A percentile compares a stretch with the other conserved stretches of the same genome.
Evolutionary conservation across 257 asterid genomes (phyloP).

Genomic region (Eucommia ulmoides): DNA sequence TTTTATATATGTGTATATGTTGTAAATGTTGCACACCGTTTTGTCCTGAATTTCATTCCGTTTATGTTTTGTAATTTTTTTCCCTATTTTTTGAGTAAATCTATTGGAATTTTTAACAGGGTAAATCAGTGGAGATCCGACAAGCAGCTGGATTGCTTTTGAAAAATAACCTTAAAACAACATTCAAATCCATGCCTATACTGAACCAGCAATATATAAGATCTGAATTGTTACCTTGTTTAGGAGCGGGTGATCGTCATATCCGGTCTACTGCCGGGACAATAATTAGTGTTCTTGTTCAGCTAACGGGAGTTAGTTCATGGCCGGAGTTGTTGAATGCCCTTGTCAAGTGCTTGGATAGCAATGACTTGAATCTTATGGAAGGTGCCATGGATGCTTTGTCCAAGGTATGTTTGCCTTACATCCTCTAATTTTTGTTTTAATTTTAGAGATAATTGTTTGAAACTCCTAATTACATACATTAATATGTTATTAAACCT

Average conservation of each 20-base stretch:
- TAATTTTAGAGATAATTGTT: too few relatives aligned
- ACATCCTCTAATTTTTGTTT: too few relatives aligned
- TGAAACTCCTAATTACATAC: too few relatives aligned
- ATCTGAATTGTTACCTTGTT: conserved; percentile 71
- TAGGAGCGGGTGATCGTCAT: conserved; percentile 79
- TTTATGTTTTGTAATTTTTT: too few relatives aligned
- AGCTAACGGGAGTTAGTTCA: conserved; percentile 64
- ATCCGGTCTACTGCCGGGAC: conserved; percentile 96
- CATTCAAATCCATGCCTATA: conserved; percentile 50
- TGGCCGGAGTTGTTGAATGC: conserved; percentile 93
- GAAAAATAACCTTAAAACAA: conserved; percentile 67
- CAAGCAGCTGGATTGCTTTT: conserved; percentile 97
- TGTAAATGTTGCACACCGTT: too few relatives aligned
- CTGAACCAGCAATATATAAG: conserved; percentile 66
- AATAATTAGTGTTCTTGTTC: conserved; percentile 75
- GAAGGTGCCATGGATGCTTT: conserved; percentile 99
- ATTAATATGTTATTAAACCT: too few relatives aligned
- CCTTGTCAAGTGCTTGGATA: conserved; percentile 79
- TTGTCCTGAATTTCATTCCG: too few relatives aligned
- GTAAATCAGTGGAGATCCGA: conserved; percentile 74
- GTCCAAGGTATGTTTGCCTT: conserved; percentile 56
- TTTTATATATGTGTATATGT: too few relatives aligned
- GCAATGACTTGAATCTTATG: conserved; percentile 77
- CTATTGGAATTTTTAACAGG: conserved; percentile 58
- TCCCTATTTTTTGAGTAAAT: too few relatives aligned